A percentile compares a stretch with the other conserved stretches of the same genome.
These are phyloP conservation scores for Poteriospumella lacustris DNA, from an alignment of 108 stramenopile species.

Conservation along the genomic window DNA sequence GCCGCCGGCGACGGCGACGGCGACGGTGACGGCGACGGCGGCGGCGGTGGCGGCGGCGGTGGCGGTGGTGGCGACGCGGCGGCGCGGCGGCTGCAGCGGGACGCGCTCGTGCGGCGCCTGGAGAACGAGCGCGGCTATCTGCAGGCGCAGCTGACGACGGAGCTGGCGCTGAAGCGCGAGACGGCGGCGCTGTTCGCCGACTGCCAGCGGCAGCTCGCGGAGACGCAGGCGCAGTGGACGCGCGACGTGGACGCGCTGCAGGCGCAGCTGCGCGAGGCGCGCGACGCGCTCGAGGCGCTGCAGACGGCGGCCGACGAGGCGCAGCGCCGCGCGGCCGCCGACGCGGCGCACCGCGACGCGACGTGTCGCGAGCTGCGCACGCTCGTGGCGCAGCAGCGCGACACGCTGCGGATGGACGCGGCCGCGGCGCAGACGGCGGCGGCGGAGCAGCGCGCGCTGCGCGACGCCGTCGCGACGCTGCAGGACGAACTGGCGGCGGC, in stretches of 20 bases:
- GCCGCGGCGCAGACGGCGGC: too few species aligned
- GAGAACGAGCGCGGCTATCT: slow-evolving; percentile 62
- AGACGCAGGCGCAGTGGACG: slow-evolving; percentile 34
- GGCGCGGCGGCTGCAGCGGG: not conserved
- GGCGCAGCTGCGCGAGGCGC: slow-evolving; percentile 45
- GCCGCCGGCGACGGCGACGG: too few species aligned
- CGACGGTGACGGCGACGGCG: not conserved
- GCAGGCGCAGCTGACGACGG: slow-evolving; percentile 49
- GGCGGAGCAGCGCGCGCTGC: too few species aligned
- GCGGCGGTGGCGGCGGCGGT: too few species aligned
- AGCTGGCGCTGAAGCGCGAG: slow-evolving; percentile 51
- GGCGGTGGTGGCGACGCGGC: slow-evolving; percentile 21
- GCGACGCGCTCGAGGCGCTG: not conserved
- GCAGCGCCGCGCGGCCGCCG: not conserved
- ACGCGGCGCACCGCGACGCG: not conserved
- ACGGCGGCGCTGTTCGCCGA: slow-evolving; percentile 42
- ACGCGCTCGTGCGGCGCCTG: slow-evolving; percentile 48
- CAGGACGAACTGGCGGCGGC: slow-evolving; percentile 15
- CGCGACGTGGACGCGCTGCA: slow-evolving; percentile 44
- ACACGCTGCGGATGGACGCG: too few species aligned
- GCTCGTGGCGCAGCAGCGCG: too few species aligned
- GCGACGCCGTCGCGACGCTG: too few species aligned
- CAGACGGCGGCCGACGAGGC: not conserved
- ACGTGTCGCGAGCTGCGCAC: not conserved
- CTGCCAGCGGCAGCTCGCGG: slow-evolving; percentile 42